A percentile compares a stretch with the other conserved stretches of the same genome.
Conservation (phyloP, 2,329 filamentous ascomycete genomes). For the Colletotrichum neosansevieriae region DNA sequence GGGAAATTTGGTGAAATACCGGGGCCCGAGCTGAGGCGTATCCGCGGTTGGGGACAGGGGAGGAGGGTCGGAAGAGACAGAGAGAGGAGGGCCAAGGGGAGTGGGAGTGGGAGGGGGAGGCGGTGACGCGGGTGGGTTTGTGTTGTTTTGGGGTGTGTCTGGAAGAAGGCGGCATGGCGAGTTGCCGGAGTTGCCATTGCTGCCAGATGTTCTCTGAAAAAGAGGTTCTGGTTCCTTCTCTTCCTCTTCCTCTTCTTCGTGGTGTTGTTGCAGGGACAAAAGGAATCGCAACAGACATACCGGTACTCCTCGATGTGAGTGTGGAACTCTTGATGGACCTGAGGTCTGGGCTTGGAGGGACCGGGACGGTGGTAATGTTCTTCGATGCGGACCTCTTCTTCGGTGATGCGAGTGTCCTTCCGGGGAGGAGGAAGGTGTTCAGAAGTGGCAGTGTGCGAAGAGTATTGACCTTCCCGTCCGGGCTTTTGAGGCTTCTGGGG, state of each 20-base stretch:
- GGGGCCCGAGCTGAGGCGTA: slow-evolving; percentile 36
- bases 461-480: slow-evolving; percentile 98
- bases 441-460: slow-evolving; percentile 73
- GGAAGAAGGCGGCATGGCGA: slow-evolving; percentile 26
- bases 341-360: slow-evolving; percentile 33
- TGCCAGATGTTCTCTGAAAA: too few relatives aligned
- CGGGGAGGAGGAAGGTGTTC: slow-evolving; percentile 61
- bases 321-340: slow-evolving; percentile 64
- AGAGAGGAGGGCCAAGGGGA: slow-evolving; percentile 26
- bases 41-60: slow-evolving; percentile 33
- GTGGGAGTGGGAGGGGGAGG: slow-evolving; percentile 10
- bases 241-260: too few relatives aligned
- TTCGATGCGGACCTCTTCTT: slow-evolving; percentile 88
- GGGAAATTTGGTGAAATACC: slow-evolving; percentile 37
- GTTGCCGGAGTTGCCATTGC: too few relatives aligned
- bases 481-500: slow-evolving; percentile 71
- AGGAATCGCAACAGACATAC: slow-evolving; percentile 54
- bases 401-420: slow-evolving; percentile 72
- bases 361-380: slow-evolving; percentile 80
- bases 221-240: too few relatives aligned
- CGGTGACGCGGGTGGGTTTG: slow-evolving; percentile 32
- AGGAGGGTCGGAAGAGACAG: slow-evolving; percentile 28
- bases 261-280: neutral
- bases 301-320: slow-evolving; percentile 64
- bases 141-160: slow-evolving; percentile 31